A percentile compares a stretch with the other conserved stretches of the same genome.
Conservation (phyloP, 306 rosid species). For the Castanospermum australe region DNA sequence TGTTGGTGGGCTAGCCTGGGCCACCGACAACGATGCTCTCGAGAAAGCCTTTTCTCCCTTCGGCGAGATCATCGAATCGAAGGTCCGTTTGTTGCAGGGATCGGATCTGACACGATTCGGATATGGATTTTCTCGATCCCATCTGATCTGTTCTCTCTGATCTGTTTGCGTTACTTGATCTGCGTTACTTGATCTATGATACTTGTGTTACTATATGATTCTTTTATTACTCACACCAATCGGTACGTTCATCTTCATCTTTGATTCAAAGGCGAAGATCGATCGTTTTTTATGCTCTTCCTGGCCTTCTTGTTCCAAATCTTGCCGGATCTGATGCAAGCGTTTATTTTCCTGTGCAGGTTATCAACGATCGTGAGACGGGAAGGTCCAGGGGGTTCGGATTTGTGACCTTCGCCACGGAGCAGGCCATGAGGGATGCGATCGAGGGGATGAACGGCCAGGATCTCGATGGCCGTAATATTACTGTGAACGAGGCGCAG, state of each 20-base stretch:
- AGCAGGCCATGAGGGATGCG: conserved; percentile 76
- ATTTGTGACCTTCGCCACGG: conserved; percentile 78
- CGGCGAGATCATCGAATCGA: conserved; percentile 90
- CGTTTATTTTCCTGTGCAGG: conserved; percentile 18
- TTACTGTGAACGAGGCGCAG: conserved; percentile 93
- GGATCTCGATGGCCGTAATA: conserved; percentile 80
- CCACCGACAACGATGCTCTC: conserved; percentile 78
- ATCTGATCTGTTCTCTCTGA: conserved; percentile 58
- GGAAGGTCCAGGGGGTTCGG: conserved; percentile 95
- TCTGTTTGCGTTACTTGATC: conserved; percentile 58
- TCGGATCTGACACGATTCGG: conserved; percentile 77
- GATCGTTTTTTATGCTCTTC: conserved; percentile 54
- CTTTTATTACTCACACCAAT: conserved; percentile 70
- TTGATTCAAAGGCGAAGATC: conserved; percentile 74
- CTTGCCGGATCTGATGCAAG: conserved; percentile 22
- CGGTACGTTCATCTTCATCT: conserved; percentile 98
- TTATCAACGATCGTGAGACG: conserved; percentile 90
- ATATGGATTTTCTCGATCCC: conserved; percentile 56
- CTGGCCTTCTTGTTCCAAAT: rapidly evolving
- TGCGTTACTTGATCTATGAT: conserved; percentile 73
- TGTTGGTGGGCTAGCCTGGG: conserved; percentile 99
- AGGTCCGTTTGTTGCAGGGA: conserved; percentile 96
- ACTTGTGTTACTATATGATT: conserved; percentile 66
- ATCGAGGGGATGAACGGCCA: conserved; percentile 93
- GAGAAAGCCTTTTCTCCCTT: conserved; percentile 63